Evolutionary conservation across 345 rosid species (phyloP), one percentile per base, ranked within the genome.

Genomic region (Physaria fendleri): DNA sequence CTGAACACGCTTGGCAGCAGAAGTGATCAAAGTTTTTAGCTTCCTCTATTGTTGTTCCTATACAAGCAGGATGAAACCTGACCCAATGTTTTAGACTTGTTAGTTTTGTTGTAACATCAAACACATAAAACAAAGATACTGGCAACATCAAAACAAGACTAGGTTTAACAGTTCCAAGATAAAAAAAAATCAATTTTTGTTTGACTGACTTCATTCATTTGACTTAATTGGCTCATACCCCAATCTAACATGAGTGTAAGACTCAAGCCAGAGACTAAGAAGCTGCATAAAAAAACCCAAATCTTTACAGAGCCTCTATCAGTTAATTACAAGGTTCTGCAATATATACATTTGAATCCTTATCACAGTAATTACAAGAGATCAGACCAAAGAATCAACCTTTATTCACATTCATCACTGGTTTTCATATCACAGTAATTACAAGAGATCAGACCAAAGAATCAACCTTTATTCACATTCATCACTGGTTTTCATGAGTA

Each of bases 1-100:
- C n/a, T n/a, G n/a, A n/a, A n/a, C n/a, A n/a, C n/a, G n/a, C n/a
- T n/a, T n/a, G n/a, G n/a, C n/a, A n/a, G 74, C 67, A 93, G 81
- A 83, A 93, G 64, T 83, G 90, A 34, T 87, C 95, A 0, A 85
- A 85, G 71, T 78, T 77, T 68, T 82, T 74, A 38, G 97, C 96
- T 65, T 83, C 95, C 80, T 89, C 97, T 33, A 61, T 78, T 3
- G 84, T 79, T 78, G 82, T 82, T 74, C 87, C 89, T 77, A 93
- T 89, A 85, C 99, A 93, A 78, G 80, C 72, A 77, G 99, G 99
- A 66, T 93, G 99, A 76, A 85, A 93, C 99, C 99, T 93, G 96
- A 77, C 84, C 69, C 80, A 80, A 59, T 75, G 77, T 76, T n/a
- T n/a, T 62, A 77, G 69, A n/a, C n/a, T n/a, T n/a, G n/a, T n/a